phyloP scores from a whole-genome alignment of 257 asterid species.

The Coffea eugenioides region DNA sequence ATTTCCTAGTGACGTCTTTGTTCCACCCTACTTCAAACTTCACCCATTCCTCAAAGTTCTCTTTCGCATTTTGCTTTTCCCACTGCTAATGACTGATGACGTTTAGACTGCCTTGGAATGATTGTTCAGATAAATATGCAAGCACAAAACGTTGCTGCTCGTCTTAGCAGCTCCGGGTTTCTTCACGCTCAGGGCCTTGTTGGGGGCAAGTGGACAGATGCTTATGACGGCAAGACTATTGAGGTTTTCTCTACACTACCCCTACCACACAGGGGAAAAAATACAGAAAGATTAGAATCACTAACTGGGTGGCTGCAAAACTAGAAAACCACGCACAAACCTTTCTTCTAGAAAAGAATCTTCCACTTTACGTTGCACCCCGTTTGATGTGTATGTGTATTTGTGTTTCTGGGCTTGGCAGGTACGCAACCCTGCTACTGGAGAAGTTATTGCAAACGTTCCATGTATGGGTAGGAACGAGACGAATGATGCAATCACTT shows the following conservation, averaged over 20 bases:
- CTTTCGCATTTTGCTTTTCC: not conserved
- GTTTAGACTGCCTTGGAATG: slow-evolving; percentile 11
- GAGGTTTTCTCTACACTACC: slow-evolving; percentile 40
- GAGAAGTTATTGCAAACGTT: slow-evolving; percentile 76
- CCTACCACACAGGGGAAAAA: not conserved
- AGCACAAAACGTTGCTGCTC: slow-evolving; percentile 54
- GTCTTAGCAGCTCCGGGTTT: slow-evolving; percentile 68
- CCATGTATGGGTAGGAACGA: slow-evolving; percentile 87
- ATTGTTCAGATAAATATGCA: slow-evolving; percentile 65
- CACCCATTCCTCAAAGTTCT: not conserved
- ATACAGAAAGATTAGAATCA: not conserved
- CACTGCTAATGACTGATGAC: not conserved
- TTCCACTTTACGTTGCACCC: not conserved
- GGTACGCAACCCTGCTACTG: slow-evolving; percentile 94
- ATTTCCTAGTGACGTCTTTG: not conserved
- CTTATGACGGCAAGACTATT: slow-evolving; percentile 81
- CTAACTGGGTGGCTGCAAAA: not conserved
- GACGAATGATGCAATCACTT: slow-evolving; percentile 88
- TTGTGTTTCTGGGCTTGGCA: slow-evolving; percentile 23
- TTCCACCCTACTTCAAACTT: not conserved
- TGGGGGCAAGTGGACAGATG: slow-evolving; percentile 94
- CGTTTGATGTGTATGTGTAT: not conserved
- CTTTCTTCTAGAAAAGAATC: not conserved
- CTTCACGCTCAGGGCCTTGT: slow-evolving; percentile 75
- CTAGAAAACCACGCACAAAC: not conserved